A percentile compares a stretch with the other conserved stretches of the same genome.
phyloP scores from a whole-genome alignment of 2,329 filamentous ascomycete species.

The Colletotrichum scovillei region DNA sequence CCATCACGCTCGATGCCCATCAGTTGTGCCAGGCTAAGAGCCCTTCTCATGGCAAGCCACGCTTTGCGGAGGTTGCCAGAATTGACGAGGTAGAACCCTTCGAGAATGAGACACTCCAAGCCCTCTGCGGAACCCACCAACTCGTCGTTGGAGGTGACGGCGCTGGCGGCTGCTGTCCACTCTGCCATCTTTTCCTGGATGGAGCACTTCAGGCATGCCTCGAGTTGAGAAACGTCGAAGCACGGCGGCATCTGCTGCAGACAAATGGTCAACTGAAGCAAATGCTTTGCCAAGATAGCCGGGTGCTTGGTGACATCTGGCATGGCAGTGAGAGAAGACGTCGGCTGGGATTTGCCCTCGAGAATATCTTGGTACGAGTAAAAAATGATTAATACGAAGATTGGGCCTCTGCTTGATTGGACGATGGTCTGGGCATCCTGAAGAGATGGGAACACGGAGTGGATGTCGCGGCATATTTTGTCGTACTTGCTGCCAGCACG shows the following conservation, averaged over 20 bases:
- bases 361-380: conserved; percentile 45
- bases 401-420: conserved; percentile 39
- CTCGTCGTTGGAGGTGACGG: conserved; percentile 63
- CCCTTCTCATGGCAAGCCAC: conserved; percentile 63
- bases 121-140: conserved; percentile 63
- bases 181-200: conserved; percentile 43
- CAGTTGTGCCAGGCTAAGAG: conserved; percentile 61
- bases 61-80: conserved; percentile 64
- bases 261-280: conserved; percentile 58
- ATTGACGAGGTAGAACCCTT: conserved; percentile 62
- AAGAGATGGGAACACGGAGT: conserved; percentile 14
- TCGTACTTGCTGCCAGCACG: conserved; percentile 30
- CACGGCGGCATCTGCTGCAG: conserved; percentile 57
- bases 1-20: conserved; percentile 57
- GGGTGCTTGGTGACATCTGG: conserved; percentile 56
- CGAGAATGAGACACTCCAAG: conserved; percentile 61
- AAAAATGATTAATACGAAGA: conserved; percentile 42
- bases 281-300: conserved; percentile 56
- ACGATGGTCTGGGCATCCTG: conserved; percentile 9
- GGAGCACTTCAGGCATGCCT: conserved; percentile 40
- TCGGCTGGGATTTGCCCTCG: conserved; percentile 44
- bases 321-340: conserved; percentile 39
- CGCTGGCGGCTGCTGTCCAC: conserved; percentile 47
- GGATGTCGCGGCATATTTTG: conserved; percentile 23
- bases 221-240: conserved; percentile 43